Conservation (phyloP, 2,329 filamentous ascomycete species). For the Penicillium sp. region DNA sequence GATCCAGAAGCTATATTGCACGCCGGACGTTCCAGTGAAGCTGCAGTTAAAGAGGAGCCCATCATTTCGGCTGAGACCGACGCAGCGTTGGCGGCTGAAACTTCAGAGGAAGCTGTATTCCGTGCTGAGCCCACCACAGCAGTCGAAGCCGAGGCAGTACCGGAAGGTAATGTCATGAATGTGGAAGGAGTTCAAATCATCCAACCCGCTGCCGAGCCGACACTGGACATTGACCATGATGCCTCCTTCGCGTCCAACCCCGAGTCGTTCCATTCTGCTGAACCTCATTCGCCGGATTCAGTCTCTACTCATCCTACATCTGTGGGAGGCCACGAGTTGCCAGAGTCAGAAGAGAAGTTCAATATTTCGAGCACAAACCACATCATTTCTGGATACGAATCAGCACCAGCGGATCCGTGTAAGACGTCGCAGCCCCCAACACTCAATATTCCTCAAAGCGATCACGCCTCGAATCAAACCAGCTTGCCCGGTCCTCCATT, state of each 20-base stretch:
- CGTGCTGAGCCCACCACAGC: not conserved
- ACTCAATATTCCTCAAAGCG: not conserved
- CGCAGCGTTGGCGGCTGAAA: not conserved
- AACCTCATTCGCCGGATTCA: constrained; percentile 17
- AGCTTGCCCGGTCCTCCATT: not conserved
- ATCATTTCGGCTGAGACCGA: not conserved
- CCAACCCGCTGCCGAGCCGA: not conserved
- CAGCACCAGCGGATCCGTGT: not conserved
- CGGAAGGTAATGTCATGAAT: not conserved
- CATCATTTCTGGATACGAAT: not conserved
- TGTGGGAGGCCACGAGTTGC: constrained; percentile 1
- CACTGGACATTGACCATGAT: constrained; percentile 21
- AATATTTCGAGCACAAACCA: not conserved
- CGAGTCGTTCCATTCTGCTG: constrained; percentile 39
- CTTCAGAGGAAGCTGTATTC: not conserved
- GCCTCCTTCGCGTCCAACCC: constrained; percentile 30
- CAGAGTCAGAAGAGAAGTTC: constrained; percentile 3
- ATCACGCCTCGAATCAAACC: not conserved
- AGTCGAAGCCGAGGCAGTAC: not conserved
- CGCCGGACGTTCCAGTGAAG: not conserved
- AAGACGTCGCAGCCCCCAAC: not conserved
- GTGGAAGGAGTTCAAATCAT: not conserved
- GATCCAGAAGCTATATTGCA: not conserved
- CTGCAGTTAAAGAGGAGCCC: not conserved
- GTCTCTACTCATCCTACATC: constrained; percentile 21